Percentiles rank a stretch among this genome's conserved stretches.
These are phyloP conservation scores for Melastoma malabathricum DNA, from an alignment of 345 rosid species.

Conservation along the genomic window DNA sequence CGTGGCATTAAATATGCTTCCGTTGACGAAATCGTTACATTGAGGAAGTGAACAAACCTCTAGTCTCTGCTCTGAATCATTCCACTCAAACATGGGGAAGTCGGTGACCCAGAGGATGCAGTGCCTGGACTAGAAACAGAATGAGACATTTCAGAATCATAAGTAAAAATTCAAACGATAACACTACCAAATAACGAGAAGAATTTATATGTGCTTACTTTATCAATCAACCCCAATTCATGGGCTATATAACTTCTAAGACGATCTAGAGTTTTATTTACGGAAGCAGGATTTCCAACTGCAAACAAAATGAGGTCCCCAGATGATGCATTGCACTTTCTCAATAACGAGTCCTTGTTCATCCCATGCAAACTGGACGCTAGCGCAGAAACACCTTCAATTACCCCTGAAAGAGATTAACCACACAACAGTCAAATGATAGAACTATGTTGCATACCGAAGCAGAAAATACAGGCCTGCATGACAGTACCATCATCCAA, in stretches of 20 bases:
- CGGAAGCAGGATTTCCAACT: constrained; percentile 60
- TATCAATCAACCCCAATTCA: constrained; percentile 63
- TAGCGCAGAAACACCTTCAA: constrained; percentile 77
- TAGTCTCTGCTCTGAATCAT: constrained; percentile 66
- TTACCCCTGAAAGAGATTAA: constrained; percentile 19
- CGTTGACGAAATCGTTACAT: constrained; percentile 1
- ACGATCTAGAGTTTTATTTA: constrained; percentile 66
- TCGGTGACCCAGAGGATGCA: constrained; percentile 94
- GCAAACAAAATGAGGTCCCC: constrained; percentile 92
- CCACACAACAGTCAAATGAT: constrained; percentile 1
- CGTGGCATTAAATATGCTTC: background rate
- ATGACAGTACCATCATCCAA: constrained; percentile 57
- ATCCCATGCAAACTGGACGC: constrained; percentile 53
- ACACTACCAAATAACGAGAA: constrained; percentile 2
- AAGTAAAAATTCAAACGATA: constrained; percentile 3
- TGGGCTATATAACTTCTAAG: constrained; percentile 60
- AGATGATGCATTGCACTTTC: constrained; percentile 53
- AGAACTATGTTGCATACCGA: background rate
- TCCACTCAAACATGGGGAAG: constrained; percentile 98
- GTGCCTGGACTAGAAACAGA: constrained; percentile 49
- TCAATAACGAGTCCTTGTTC: constrained; percentile 32
- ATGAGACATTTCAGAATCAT: constrained; percentile 6
- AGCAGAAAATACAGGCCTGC: constrained; percentile 3
- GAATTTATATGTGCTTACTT: constrained; percentile 38
- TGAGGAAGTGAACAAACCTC: constrained; percentile 43